Evolutionary conservation across 1,284 basidiomycete genomes (phyloP), one percentile per base, ranked within the genome.

Genomic region (Cryptococcus sp.): DNA sequence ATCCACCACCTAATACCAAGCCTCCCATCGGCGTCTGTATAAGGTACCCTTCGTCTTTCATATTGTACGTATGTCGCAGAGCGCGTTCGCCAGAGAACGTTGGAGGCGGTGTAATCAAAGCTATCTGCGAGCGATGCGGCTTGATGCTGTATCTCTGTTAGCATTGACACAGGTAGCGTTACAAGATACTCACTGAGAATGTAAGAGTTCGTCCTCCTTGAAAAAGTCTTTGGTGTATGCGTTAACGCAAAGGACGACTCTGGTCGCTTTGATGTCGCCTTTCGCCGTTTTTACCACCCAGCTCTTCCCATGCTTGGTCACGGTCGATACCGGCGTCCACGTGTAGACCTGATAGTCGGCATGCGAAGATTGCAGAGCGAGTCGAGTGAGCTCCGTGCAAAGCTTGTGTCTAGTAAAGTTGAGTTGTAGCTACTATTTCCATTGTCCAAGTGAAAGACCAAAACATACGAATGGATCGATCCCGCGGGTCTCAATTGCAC

Each of bases 21-120:
- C 64, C 57, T 0, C 57, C 59, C 5, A 20, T 23, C 0, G 56
- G 54, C 7, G 64, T 61, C 17, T 55, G 54, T 11, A 67, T 59
- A 19, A 69, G 59, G 55, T 69, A 72, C 10, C 55, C 61, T 17
- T 56, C 68, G 25, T 55, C 58, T 8, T 45, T 20, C 44, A 63
- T 60, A 54, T 65, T 65, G 63, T 68, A 67, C 6, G 68, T 67
- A 43, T 64, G 40, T 39, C 53, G 17, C 8, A 70, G 54, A 5
- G 57, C 54, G 13, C 51, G 23, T 0, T 38, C 7, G 23, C 64
- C 65, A 1, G 65, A 62, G 56, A 59, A 69, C 3, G 64, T 46
- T 8, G 55, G 47, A 0, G 70, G 58, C n/a, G 70, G 70, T 15
- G 68, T 70, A 57, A 70, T 65, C n/a, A 62, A 43, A 10, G 62